Base-by-base conservation (phyloP, 495 filamentous ascomycete species). In the Daldinia concentrica region DNA sequence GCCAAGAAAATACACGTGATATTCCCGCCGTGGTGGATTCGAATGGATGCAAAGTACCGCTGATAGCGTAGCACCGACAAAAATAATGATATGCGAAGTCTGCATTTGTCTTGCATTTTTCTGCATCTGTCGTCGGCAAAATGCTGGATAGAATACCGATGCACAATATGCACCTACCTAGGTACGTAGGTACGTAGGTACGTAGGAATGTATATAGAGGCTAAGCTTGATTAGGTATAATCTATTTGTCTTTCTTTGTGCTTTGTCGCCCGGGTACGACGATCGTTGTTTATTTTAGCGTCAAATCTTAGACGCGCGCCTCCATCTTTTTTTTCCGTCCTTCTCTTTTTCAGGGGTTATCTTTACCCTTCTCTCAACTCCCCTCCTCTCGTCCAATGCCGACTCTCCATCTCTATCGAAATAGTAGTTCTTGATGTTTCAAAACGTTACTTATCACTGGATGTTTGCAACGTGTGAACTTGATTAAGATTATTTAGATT, bases 261-360 rank as follows among this genome's bases (percentile, higher is more conserved):
- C n/a, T 26, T 58, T 58, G 54, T 58, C 54, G 41, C 62, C 37
- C 57, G 27, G n/a, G 65, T 56, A 62, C 17, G 63, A 64, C 50
- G 48, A 65, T 73, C 60, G 36, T 57, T 54, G 57, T 55, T 54
- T 63, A 71, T 37, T 67, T 68, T 72, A 65, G 60, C 58, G 50
- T 69, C 27, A 59, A 45, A 52, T 29, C 26, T 29, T 77, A 77
- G 67, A 77, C 75, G 75, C 75, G 75, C 75, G 75, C 75, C 67
- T 77, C 75, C 69, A 50, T 60, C 55, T 41, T 41, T 62, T 62
- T 62, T 63, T 36, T 24, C 37, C 29, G 29, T 41, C 63, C 59
- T 43, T 58, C 62, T 66, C 7, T 64, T 22, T 8, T 66, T 69
- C 61, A 65, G 61, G 64, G 59, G 61, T 65, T 43, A 11, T 37